These are phyloP conservation scores for Xylaria acuta DNA, from an alignment of 495 filamentous ascomycete species.

Conservation along the genomic window DNA sequence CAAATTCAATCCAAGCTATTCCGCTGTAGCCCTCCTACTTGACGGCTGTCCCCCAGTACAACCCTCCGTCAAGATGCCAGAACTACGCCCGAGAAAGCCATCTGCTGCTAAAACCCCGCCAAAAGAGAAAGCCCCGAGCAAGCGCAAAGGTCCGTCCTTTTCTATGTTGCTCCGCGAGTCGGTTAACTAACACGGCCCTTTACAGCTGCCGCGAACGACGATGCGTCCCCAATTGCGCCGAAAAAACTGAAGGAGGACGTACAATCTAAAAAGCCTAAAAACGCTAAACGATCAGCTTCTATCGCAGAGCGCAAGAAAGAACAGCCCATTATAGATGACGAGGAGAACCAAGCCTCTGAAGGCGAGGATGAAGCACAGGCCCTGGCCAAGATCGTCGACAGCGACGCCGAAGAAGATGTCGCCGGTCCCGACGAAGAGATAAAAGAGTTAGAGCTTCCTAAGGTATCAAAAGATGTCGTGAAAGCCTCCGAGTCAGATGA, in stretches of 20 bases:
- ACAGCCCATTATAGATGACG: conserved; percentile 38
- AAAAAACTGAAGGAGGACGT: conserved; percentile 37
- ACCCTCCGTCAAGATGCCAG: conserved; percentile 50
- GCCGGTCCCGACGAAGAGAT: conserved; percentile 58
- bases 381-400: conserved; percentile 79
- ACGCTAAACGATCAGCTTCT: conserved; percentile 7
- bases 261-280: conserved; percentile 40
- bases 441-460: conserved; percentile 52
- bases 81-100: conserved; percentile 72
- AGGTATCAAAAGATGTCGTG: conserved; percentile 66
- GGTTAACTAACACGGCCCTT: not conserved
- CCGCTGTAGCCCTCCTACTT: not conserved
- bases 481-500: conserved; percentile 52
- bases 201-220: conserved; percentile 43
- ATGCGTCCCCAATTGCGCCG: conserved; percentile 49
- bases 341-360: conserved; percentile 51
- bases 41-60: not conserved
- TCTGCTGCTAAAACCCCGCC: conserved; percentile 58
- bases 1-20: conserved; percentile 25
- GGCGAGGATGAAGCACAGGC: conserved; percentile 57
- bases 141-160: conserved; percentile 56
- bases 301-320: conserved; percentile 34
- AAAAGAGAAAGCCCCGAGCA: conserved; percentile 63
- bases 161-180: not conserved
- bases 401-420: conserved; percentile 69